A percentile compares a stretch with the other conserved stretches of the same genome.
These are phyloP conservation scores for Biscogniauxia mediterranea DNA, from an alignment of 2,329 filamentous ascomycete genomes.

Conservation along the genomic window DNA sequence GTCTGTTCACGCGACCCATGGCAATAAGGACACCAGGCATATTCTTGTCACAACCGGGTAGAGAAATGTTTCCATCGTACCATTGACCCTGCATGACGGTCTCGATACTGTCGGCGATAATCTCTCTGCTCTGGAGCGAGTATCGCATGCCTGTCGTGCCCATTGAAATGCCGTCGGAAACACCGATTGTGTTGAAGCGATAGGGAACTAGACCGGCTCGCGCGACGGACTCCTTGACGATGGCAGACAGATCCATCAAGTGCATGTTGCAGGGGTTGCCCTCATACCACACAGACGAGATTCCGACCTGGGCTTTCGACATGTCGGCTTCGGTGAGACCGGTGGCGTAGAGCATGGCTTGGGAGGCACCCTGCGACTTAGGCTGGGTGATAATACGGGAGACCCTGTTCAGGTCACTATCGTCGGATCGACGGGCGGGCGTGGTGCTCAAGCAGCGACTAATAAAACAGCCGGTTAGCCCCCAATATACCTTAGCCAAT, in stretches of 20 bases:
- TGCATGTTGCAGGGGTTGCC: conserved; percentile 99
- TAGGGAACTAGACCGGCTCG: conserved; percentile 82
- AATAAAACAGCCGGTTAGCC: conserved; percentile 13
- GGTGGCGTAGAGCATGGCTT: conserved; percentile 98
- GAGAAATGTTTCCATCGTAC: conserved; percentile 96
- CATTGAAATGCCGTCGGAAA: conserved; percentile 98
- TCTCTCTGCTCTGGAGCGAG: conserved; percentile 88
- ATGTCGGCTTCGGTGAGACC: conserved; percentile 84
- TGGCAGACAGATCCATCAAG: conserved; percentile 80
- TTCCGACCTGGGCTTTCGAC: conserved; percentile 95
- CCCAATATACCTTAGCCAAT: background rate
- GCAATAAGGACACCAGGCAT: conserved; percentile 93
- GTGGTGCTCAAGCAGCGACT: conserved; percentile 54
- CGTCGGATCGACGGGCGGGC: conserved; percentile 46
- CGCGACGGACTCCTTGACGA: conserved; percentile 61
- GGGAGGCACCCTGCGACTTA: conserved; percentile 96
- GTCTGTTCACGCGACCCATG: conserved; percentile 92
- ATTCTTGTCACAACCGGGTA: conserved; percentile 99
- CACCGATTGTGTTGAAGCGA: conserved; percentile 99
- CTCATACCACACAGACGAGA: conserved; percentile 96
- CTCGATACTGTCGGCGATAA: conserved; percentile 98
- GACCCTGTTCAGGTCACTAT: conserved; percentile 73
- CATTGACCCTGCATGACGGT: conserved; percentile 98
- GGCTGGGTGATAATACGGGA: conserved; percentile 88
- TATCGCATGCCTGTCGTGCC: conserved; percentile 96